A percentile compares a stretch with the other conserved stretches of the same genome.
phyloP scores from a whole-genome alignment of 2,329 filamentous ascomycete genomes.

The Nemania diffusa region DNA sequence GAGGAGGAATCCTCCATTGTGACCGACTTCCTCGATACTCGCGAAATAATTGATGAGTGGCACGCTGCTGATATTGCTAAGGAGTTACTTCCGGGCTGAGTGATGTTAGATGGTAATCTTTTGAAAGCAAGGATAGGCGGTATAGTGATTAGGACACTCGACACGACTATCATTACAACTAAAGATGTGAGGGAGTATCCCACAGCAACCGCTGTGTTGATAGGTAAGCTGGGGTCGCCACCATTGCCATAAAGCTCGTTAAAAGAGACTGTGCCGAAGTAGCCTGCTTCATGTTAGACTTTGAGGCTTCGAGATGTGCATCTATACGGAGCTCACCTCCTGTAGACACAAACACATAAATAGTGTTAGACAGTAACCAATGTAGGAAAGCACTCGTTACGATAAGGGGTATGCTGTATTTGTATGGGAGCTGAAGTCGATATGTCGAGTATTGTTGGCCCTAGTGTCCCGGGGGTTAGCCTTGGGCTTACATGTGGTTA shows the following conservation, averaged over 20 bases:
- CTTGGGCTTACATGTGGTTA: neutral
- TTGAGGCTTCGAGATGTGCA: neutral
- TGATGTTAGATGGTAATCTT: constrained; percentile 24
- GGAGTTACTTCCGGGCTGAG: constrained; percentile 29
- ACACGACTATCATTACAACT: constrained; percentile 25
- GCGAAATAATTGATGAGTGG: constrained; percentile 8
- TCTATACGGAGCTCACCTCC: constrained; percentile 41
- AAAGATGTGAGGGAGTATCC: constrained; percentile 28
- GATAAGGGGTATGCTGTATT: constrained; percentile 53
- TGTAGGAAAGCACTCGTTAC: constrained; percentile 51
- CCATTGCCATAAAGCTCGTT: neutral
- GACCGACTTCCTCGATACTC: neutral
- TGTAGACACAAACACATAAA: constrained; percentile 50
- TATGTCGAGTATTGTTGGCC: constrained; percentile 52
- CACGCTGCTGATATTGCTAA: constrained; percentile 36
- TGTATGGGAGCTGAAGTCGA: constrained; percentile 55
- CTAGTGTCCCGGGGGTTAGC: constrained; percentile 16
- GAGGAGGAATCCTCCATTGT: neutral
- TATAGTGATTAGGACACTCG: constrained; percentile 29
- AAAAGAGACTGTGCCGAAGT: neutral
- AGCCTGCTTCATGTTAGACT: neutral
- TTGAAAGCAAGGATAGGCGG: constrained; percentile 30
- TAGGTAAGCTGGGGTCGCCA: constrained; percentile 11
- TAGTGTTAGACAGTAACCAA: constrained; percentile 55
- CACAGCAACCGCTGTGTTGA: constrained; percentile 21